Conservation (phyloP, 116 monocot genomes). For the Phalaenopsis hybrid region DNA sequence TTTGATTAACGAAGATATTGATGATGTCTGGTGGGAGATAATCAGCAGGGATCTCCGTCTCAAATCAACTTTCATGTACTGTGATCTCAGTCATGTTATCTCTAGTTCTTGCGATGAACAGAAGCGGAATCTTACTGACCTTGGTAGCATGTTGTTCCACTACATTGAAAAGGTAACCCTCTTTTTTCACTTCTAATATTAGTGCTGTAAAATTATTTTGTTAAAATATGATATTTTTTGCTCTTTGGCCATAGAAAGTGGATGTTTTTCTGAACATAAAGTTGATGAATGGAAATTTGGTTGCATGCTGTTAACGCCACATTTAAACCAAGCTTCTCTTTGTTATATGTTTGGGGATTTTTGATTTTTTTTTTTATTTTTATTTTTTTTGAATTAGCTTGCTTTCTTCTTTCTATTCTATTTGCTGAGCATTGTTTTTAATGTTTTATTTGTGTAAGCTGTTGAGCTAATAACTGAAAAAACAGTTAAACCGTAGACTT, state of each 20-base stretch:
- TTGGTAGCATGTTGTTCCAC: constrained; percentile 39
- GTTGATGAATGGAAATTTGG: background rate
- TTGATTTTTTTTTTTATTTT: background rate
- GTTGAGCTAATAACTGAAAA: background rate
- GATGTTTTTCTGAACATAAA: background rate
- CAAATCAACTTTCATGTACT: constrained; percentile 57
- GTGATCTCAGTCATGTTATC: constrained; percentile 54
- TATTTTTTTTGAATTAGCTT: background rate
- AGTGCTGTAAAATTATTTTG: background rate
- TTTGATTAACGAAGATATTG: constrained; percentile 20
- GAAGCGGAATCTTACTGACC: constrained; percentile 33
- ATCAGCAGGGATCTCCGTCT: constrained; percentile 39
- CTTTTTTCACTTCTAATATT: background rate
- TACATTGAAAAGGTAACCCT: constrained; percentile 47
- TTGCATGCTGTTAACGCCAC: background rate
- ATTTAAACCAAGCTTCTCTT: background rate
- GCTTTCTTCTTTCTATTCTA: background rate
- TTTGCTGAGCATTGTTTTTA: background rate
- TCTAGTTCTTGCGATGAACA: constrained; percentile 21
- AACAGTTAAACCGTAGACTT: background rate
- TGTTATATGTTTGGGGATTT: background rate
- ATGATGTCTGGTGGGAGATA: constrained; percentile 43
- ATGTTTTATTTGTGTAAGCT: background rate
- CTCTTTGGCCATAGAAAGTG: background rate
- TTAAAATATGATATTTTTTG: background rate